Base-by-base conservation (phyloP, 2,329 filamentous ascomycete genomes). In the Penicillium nordicum region DNA sequence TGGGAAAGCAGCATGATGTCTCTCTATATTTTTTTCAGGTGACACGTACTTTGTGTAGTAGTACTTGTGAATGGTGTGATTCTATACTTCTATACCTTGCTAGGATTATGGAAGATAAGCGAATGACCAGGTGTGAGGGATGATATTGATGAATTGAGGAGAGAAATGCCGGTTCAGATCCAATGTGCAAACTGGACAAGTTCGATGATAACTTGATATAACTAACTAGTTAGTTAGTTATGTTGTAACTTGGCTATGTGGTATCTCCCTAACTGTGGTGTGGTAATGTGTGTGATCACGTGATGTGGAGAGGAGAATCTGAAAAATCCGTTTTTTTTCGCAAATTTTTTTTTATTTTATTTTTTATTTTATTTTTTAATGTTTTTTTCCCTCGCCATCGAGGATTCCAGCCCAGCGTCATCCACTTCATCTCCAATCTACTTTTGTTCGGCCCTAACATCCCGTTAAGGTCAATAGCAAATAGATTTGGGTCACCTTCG, bases 361-460 rank as follows among this genome's bases (percentile, higher is more conserved):
- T 57, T 50, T 55, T 49, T 55, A 56, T 62, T 63, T 57, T 54
- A 57, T 64, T 61, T 59, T 59, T 56, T 57, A 56, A 58, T 61
- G 58, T 58, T 59, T 58, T 66, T 63, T 59, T 53, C 49, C 50
- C 53, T 57, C 54, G 55, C 55, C 61, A 60, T 63, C 61, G 57
- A 58, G 55, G 59, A 62, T 61, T 66, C 58, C 58, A 63, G 61
- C 57, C 60, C 54, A 61, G 58, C 53, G 57, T 61, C 59, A 62
- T 65, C 63, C 60, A 65, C 59, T 66, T 63, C 58, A 48, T 53
- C 49, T 59, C 47, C 53, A 60, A 63, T 61, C 63, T 55, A 57
- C 53, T 56, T 50, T 32, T 50, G 37, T 43, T 55, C 44, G 57
- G 38, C 48, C 58, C 52, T 50, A 40, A 47, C 53, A 51, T 56